These are phyloP conservation scores for Phytophthora pini DNA, from an alignment of 352 stramenopile species.

Conservation along the genomic window DNA sequence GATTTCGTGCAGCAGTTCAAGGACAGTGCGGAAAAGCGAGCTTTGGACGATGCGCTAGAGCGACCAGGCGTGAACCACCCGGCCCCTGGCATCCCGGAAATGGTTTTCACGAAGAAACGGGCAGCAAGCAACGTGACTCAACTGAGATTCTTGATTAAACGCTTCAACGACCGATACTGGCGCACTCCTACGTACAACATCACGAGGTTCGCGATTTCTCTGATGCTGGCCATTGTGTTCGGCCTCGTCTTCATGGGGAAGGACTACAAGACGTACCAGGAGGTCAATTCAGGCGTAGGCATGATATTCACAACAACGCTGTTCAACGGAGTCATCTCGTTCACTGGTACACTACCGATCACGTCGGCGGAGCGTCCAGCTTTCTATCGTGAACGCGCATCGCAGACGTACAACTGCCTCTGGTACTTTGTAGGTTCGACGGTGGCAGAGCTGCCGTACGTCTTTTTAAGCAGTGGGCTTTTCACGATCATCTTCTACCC, in stretches of 20 bases:
- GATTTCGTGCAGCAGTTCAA: conserved; percentile 26
- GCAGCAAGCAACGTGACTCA: conserved; percentile 15
- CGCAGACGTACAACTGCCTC: conserved; percentile 19
- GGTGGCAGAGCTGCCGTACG: conserved; percentile 10
- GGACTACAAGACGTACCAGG: conserved; percentile 17
- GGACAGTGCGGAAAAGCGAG: conserved; percentile 9
- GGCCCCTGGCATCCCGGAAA: conserved; percentile 6
- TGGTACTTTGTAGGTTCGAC: conserved; percentile 21
- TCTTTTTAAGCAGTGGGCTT: conserved; percentile 8
- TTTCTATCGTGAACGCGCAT: conserved; percentile 12
- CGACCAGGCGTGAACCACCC: conserved; percentile 8
- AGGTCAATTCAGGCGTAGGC: conserved; percentile 9
- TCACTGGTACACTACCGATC: conserved; percentile 8
- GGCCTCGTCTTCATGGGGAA: conserved; percentile 16
- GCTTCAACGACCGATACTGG: conserved; percentile 19
- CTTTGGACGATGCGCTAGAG: conserved; percentile 5
- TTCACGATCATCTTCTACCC: conserved; percentile 23
- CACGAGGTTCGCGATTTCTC: conserved; percentile 14
- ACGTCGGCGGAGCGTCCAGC: conserved; percentile 4
- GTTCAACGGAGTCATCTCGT: conserved; percentile 19
- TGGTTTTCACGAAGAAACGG: conserved; percentile 15
- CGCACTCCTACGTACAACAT: conserved; percentile 24
- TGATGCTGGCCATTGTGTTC: conserved; percentile 13
- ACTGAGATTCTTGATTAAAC: conserved; percentile 17
- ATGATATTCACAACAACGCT: conserved; percentile 12